A percentile compares a stretch with the other conserved stretches of the same genome.
Evolutionary conservation across 352 stramenopile species (phyloP).

Genomic region (Globisporangium cystogenes): DNA sequence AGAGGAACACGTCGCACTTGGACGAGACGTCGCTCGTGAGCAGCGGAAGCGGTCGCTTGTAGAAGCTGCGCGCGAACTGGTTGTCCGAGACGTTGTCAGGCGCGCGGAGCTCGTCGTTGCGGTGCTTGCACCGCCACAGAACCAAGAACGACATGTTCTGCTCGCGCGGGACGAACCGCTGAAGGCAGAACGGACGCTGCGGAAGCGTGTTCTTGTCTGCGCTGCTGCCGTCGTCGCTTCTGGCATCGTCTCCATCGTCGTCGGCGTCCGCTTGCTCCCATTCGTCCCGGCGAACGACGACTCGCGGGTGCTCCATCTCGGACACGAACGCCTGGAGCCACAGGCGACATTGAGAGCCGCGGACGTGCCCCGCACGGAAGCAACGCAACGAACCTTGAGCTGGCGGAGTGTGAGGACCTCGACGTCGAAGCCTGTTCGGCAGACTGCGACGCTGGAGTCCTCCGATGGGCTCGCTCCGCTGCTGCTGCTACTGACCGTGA

Average conservation of each 20-base stretch:
- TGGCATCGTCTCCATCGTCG: background rate
- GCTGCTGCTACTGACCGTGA: slow-evolving; percentile 6
- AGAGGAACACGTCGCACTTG: slow-evolving; percentile 19
- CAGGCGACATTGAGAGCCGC: background rate
- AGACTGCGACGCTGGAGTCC: slow-evolving; percentile 21
- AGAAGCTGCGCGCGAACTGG: slow-evolving; percentile 9
- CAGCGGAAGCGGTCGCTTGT: slow-evolving; percentile 9
- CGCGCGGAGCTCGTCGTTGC: background rate
- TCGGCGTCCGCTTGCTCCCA: slow-evolving; percentile 1
- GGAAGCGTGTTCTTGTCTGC: background rate
- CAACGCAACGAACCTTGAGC: slow-evolving; percentile 25
- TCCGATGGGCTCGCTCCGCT: background rate
- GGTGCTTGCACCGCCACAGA: slow-evolving; percentile 24
- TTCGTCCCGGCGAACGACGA: slow-evolving; percentile 2
- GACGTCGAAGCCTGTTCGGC: slow-evolving; percentile 27
- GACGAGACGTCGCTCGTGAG: slow-evolving; percentile 12
- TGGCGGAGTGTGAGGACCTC: slow-evolving; percentile 17
- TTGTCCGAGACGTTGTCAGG: slow-evolving; percentile 6
- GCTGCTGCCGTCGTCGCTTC: background rate
- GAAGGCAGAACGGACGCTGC: slow-evolving; percentile 31
- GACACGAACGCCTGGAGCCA: slow-evolving; percentile 23
- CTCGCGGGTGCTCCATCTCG: slow-evolving; percentile 30
- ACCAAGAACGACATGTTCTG: slow-evolving; percentile 31
- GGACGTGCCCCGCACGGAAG: background rate
- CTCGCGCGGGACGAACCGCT: slow-evolving; percentile 25